These are phyloP conservation scores for Alternaria sp. DNA, from an alignment of 2,329 filamentous ascomycete species.

Conservation along the genomic window DNA sequence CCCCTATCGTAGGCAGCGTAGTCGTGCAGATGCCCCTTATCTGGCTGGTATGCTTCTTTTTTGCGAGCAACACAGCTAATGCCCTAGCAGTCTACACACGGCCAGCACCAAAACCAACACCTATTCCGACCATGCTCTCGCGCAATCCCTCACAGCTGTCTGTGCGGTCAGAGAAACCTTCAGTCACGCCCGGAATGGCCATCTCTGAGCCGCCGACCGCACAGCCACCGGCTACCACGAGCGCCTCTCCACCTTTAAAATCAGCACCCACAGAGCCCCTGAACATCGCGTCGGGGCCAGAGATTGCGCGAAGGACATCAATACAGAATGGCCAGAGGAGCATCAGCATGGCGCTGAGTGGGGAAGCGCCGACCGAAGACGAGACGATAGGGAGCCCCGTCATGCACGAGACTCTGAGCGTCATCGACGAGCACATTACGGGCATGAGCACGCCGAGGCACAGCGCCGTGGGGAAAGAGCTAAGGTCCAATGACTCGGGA, in stretches of 20 bases:
- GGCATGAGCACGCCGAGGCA: slow-evolving; percentile 75
- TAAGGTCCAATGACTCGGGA: slow-evolving; percentile 75
- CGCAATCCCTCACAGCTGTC: slow-evolving; percentile 41
- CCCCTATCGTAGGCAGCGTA: not conserved
- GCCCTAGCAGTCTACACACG: slow-evolving; percentile 67
- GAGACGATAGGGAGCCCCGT: slow-evolving; percentile 72
- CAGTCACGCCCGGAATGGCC: slow-evolving; percentile 27
- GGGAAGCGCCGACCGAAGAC: slow-evolving; percentile 51
- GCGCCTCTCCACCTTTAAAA: slow-evolving; percentile 29
- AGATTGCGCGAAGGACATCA: slow-evolving; percentile 27
- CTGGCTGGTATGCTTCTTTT: slow-evolving; percentile 2
- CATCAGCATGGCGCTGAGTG: slow-evolving; percentile 49
- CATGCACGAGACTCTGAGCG: slow-evolving; percentile 92
- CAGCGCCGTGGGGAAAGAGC: slow-evolving; percentile 61
- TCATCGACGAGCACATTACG: slow-evolving; percentile 97
- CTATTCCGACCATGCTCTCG: slow-evolving; percentile 40
- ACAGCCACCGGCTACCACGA: slow-evolving; percentile 28
- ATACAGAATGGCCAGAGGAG: slow-evolving; percentile 38
- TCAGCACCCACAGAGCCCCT: slow-evolving; percentile 39
- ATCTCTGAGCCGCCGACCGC: slow-evolving; percentile 27
- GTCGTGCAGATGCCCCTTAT: slow-evolving; percentile 1
- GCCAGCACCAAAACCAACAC: slow-evolving; percentile 60
- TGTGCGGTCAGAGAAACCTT: slow-evolving; percentile 18
- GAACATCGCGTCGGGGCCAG: slow-evolving; percentile 30
- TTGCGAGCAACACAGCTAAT: slow-evolving; percentile 22